Conservation (phyloP, 495 filamentous ascomycete genomes). For the Massariosphaeria phaeospora region DNA sequence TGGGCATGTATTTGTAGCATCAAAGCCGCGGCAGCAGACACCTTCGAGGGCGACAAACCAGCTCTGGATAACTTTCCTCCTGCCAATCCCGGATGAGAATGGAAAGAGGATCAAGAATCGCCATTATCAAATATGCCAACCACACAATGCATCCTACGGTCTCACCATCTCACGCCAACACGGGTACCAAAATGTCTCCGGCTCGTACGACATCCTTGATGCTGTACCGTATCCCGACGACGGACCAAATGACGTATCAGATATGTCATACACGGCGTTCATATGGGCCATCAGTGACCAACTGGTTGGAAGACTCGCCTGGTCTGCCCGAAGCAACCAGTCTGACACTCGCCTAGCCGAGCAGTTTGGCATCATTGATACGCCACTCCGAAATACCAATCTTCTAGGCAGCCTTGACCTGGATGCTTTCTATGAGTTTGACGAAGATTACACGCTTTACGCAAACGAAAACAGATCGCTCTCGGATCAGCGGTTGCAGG, state of each 20-base stretch:
- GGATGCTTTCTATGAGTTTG: constrained; percentile 15
- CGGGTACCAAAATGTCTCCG: constrained; percentile 15
- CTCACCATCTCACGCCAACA: constrained; percentile 1
- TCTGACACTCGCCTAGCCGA: not conserved
- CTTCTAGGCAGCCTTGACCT: constrained; percentile 10
- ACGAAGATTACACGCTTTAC: constrained; percentile 11
- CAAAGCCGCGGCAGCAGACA: constrained; percentile 9
- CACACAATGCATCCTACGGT: constrained; percentile 4
- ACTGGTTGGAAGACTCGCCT: constrained; percentile 8
- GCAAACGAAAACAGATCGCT: not conserved
- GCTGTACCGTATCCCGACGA: constrained; percentile 3
- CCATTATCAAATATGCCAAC: constrained; percentile 13
- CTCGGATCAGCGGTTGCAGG: constrained; percentile 9
- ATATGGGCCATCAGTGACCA: constrained; percentile 9
- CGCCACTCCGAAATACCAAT: constrained; percentile 5
- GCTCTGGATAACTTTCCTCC: constrained; percentile 19
- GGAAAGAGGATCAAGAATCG: not conserved
- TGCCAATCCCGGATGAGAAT: not conserved
- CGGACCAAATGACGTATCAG: not conserved
- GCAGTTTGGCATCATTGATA: constrained; percentile 13
- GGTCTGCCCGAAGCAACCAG: constrained; percentile 2
- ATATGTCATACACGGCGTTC: constrained; percentile 22
- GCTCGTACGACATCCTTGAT: constrained; percentile 10
- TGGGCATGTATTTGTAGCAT: not conserved
- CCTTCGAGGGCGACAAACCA: constrained; percentile 8